phyloP scores from a whole-genome alignment of 2,329 filamentous ascomycete species.

The Botrytis pseudocinerea region DNA sequence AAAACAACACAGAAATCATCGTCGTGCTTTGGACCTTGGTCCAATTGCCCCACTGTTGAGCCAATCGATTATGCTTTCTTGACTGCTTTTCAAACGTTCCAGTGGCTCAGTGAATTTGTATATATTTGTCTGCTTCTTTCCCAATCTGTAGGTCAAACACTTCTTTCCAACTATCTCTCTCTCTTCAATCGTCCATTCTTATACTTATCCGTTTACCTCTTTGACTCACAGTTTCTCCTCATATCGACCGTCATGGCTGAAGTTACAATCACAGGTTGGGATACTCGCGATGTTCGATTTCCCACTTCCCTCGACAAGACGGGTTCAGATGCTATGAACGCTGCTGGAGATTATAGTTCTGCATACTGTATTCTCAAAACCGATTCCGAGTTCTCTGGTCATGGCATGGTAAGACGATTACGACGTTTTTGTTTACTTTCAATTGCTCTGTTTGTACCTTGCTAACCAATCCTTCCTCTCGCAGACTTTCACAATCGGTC shows the following conservation, averaged over 20 bases:
- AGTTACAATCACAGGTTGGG: constrained; percentile 71
- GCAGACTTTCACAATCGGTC: constrained; percentile 79
- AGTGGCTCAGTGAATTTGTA: not conserved
- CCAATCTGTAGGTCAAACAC: too few species aligned
- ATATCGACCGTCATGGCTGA: constrained; percentile 47
- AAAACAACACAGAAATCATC: constrained; percentile 13
- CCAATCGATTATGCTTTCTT: not conserved
- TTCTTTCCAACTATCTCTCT: not conserved
- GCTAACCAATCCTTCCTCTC: constrained; percentile 23
- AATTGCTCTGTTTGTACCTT: not conserved
- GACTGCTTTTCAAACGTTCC: not conserved
- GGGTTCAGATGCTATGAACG: constrained; percentile 97
- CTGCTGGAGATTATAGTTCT: constrained; percentile 86
- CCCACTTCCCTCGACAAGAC: constrained; percentile 94
- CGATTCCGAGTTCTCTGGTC: constrained; percentile 68
- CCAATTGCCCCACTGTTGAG: constrained; percentile 10
- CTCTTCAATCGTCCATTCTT: not conserved
- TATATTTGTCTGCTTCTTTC: constrained; percentile 13
- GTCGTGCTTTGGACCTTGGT: not conserved
- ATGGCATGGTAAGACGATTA: constrained; percentile 66
- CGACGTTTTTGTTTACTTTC: not conserved
- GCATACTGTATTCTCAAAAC: constrained; percentile 93
- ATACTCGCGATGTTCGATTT: constrained; percentile 73
- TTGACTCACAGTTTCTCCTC: not conserved
- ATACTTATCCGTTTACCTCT: not conserved